phyloP scores from a whole-genome alignment of 352 stramenopile genomes.

The Chrysophaeum taylorii region DNA sequence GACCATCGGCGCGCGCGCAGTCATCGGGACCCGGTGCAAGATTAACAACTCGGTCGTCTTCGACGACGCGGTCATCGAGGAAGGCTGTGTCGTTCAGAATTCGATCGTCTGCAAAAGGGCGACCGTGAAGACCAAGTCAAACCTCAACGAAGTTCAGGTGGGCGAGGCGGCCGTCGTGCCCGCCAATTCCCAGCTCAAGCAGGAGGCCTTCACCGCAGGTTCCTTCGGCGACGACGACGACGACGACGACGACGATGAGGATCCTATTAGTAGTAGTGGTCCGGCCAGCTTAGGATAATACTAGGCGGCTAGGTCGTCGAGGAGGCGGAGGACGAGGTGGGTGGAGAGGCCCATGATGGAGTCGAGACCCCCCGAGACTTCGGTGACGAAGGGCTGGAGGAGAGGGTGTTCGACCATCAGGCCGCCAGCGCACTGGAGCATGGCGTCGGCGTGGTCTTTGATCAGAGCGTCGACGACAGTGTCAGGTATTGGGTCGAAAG shows the following conservation, averaged over 20 bases:
- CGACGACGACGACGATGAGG: too few species aligned
- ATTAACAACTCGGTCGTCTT: slow-evolving; percentile 57
- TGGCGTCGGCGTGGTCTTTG: slow-evolving; percentile 10
- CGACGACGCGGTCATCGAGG: slow-evolving; percentile 42
- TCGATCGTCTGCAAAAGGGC: slow-evolving; percentile 37
- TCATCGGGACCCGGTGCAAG: slow-evolving; percentile 38
- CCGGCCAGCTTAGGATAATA: too few species aligned
- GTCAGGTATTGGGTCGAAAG: slow-evolving; percentile 17
- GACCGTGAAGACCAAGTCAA: slow-evolving; percentile 48
- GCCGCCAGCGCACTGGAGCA: slow-evolving; percentile 30
- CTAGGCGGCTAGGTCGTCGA: too few species aligned
- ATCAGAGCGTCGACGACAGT: slow-evolving; percentile 26
- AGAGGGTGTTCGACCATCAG: slow-evolving; percentile 36
- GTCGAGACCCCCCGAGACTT: slow-evolving; percentile 29
- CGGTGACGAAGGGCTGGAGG: slow-evolving; percentile 26
- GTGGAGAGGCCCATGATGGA: slow-evolving; percentile 33
- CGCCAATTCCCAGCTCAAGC: slow-evolving; percentile 41
- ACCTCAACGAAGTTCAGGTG: slow-evolving; percentile 52
- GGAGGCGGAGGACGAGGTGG: not conserved
- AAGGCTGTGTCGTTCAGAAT: slow-evolving; percentile 47
- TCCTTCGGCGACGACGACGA: too few species aligned
- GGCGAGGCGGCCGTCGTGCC: slow-evolving; percentile 32
- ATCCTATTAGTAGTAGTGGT: too few species aligned
- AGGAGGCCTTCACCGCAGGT: not conserved
- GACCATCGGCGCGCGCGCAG: slow-evolving; percentile 36